A percentile compares a stretch with the other conserved stretches of the same genome.
These are phyloP conservation scores for Rhododendron molle DNA, from an alignment of 148 eudicot species.

Conservation along the genomic window DNA sequence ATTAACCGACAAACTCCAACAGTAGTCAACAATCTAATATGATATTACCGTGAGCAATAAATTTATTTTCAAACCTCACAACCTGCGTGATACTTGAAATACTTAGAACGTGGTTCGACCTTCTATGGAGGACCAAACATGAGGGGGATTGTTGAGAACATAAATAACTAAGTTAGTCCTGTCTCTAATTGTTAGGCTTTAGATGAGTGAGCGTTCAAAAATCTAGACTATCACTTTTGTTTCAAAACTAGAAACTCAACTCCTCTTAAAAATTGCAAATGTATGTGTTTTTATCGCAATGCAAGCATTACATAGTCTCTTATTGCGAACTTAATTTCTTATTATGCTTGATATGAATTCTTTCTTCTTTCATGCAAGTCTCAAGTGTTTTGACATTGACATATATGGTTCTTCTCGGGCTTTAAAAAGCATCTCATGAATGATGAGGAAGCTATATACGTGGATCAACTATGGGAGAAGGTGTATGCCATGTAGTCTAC, in stretches of 20 bases:
- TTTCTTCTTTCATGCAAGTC: background rate
- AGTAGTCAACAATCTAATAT: too few species aligned
- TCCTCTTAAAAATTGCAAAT: too few species aligned
- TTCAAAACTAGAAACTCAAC: too few species aligned
- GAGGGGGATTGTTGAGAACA: background rate
- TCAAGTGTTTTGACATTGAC: background rate
- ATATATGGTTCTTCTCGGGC: background rate
- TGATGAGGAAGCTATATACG: background rate
- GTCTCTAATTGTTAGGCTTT: too few species aligned
- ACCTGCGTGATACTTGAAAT: background rate
- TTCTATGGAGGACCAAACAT: background rate
- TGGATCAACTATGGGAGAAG: background rate
- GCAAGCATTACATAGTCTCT: too few species aligned
- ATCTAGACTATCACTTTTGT: too few species aligned
- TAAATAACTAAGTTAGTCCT: too few species aligned
- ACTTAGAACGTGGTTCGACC: background rate
- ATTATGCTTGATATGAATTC: background rate
- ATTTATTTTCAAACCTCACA: background rate
- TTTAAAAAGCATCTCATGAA: background rate
- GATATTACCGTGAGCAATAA: too few species aligned
- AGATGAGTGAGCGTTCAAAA: too few species aligned
- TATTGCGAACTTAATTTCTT: background rate
- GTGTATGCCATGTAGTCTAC: background rate
- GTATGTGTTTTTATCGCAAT: too few species aligned
- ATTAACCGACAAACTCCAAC: too few species aligned